Evolutionary conservation across 2,329 filamentous ascomycete species (phyloP), one percentile per base, ranked within the genome.

Genomic region (Raffaelea deltoideospora): DNA sequence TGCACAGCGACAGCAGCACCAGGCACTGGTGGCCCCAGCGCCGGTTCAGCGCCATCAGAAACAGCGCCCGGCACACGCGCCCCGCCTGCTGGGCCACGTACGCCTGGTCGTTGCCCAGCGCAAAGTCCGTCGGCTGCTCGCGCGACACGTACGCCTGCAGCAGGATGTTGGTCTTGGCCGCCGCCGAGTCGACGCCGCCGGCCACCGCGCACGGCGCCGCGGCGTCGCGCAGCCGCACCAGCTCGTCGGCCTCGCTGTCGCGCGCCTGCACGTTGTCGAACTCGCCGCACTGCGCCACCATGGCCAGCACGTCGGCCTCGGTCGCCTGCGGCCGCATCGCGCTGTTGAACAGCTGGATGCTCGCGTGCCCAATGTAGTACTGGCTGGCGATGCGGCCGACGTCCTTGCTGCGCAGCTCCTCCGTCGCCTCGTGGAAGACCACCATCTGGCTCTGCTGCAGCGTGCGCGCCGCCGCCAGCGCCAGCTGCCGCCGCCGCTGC

Each of bases 391-490:
- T 98, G 14, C 90, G 78, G 3, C 90, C 90, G 35, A 96, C 80
- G 49, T 98, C 88, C 55, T 98, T 98, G 41, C 86, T 82, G 41
- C 85, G 77, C 9, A 98, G 71, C 49, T 95, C 88, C 47, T 95
- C 88, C 0, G 88, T 98, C 15, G 67, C 73, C 51, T 96, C 90
- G 46, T 98, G 95, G 64, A 88, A 98, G 39, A 98, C 90, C 50
- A 98, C 90, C 92, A 98, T 98, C 58, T 98, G 90, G 47, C 84
- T 93, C 51, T 87, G 72, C 51, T 95, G 87, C 31, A 98, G 62
- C 5, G 84, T 82, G 31, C 78, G 70, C 1, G 90, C 90, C 19
- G 90, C 90, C 48, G 93, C 79, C 31, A 93, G 86, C 37, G 90
- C 80, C 36, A 98, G 65, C 45, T 90, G 78, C 3, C 87, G 75